These are phyloP conservation scores for Chenopodium berlandieri DNA, from an alignment of 148 eudicot species.

Conservation along the genomic window DNA sequence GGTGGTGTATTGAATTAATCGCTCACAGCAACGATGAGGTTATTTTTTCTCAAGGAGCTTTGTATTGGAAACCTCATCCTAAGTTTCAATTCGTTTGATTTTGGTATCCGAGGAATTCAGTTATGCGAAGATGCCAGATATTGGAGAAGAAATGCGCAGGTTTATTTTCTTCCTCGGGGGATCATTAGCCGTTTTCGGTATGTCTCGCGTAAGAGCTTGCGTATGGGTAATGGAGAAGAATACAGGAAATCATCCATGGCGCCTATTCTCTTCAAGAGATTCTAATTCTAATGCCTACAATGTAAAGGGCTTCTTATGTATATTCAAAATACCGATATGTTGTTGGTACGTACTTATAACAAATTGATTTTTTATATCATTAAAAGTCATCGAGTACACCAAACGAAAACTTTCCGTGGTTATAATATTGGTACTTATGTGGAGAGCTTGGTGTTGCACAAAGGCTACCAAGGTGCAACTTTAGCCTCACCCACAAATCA, in stretches of 20 bases:
- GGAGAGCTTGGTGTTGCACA: constrained; percentile 10
- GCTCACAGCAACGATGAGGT: not conserved
- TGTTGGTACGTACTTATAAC: not conserved
- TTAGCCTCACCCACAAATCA: not conserved
- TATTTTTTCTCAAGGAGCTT: not conserved
- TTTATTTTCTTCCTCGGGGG: not conserved
- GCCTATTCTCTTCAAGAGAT: not conserved
- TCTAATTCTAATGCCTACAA: not conserved
- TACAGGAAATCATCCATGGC: not conserved
- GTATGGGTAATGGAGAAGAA: not conserved
- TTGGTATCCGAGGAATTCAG: not conserved
- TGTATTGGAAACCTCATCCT: not conserved
- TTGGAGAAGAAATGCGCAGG: not conserved
- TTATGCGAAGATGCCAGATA: not conserved
- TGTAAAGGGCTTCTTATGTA: not conserved
- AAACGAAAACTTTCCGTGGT: not conserved
- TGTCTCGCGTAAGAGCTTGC: not conserved
- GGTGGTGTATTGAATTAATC: not conserved
- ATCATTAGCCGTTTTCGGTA: not conserved
- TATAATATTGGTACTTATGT: not conserved
- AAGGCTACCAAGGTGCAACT: not conserved
- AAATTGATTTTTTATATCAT: not conserved
- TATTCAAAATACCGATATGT: not conserved
- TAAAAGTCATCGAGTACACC: not conserved
- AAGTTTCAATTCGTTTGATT: too few species aligned